Evolutionary conservation across 192 early-diverging fungal species (phyloP).

Genomic region (Dissophora globulifera): DNA sequence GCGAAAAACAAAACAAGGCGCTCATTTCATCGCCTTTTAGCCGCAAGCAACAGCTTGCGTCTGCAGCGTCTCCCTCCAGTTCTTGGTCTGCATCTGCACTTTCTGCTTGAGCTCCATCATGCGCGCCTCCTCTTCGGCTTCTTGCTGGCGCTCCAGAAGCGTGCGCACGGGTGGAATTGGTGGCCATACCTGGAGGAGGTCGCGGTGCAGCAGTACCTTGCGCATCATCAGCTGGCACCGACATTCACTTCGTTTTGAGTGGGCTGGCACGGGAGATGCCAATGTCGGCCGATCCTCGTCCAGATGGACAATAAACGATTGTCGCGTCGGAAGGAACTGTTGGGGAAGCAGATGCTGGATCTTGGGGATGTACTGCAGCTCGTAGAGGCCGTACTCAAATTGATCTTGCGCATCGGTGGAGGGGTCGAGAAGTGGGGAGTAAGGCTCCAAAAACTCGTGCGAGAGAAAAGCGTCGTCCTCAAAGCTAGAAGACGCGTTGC

Average conservation of each 20-base stretch:
- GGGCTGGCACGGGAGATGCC: slow-evolving; percentile 36
- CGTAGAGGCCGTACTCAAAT: slow-evolving; percentile 49
- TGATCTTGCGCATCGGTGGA: slow-evolving; percentile 44
- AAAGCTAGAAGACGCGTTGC: not conserved
- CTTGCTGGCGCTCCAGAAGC: slow-evolving; percentile 27
- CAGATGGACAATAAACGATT: slow-evolving; percentile 45
- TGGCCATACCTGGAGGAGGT: slow-evolving; percentile 46
- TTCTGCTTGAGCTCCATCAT: slow-evolving; percentile 50
- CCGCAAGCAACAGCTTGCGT: slow-evolving; percentile 35
- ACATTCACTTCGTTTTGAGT: slow-evolving; percentile 31
- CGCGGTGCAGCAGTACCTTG: slow-evolving; percentile 40
- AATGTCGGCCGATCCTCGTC: slow-evolving; percentile 46
- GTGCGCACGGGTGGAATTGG: slow-evolving; percentile 23
- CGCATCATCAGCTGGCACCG: slow-evolving; percentile 53
- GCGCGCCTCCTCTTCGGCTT: slow-evolving; percentile 38
- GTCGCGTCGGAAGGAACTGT: slow-evolving; percentile 37
- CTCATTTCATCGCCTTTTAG: slow-evolving; percentile 6
- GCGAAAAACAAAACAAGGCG: too few species aligned
- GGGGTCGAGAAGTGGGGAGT: slow-evolving; percentile 41
- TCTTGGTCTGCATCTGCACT: slow-evolving; percentile 38
- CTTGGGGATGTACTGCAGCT: slow-evolving; percentile 49
- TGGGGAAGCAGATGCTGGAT: slow-evolving; percentile 36
- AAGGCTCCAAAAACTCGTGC: slow-evolving; percentile 25
- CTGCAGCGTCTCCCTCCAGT: slow-evolving; percentile 41
- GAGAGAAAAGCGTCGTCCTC: slow-evolving; percentile 6